Conservation (phyloP, 345 rosid genomes). For the Salix brachista region DNA sequence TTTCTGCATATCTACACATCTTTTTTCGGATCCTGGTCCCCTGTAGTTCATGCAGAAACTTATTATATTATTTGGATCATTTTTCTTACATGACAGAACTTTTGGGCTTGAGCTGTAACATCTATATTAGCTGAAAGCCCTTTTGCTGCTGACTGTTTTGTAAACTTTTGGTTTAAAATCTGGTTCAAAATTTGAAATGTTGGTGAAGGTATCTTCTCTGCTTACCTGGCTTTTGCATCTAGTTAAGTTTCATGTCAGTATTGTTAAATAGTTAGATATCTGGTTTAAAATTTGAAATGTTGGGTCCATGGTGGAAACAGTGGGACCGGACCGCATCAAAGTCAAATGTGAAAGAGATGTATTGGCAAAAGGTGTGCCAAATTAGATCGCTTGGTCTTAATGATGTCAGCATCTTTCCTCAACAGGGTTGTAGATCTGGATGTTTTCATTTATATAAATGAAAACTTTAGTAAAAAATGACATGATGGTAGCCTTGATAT, state of each 20-base stretch:
- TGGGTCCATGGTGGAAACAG: not conserved
- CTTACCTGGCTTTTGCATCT: too few relatives aligned
- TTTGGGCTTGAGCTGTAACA: not conserved
- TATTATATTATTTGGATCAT: slow-evolving; percentile 2
- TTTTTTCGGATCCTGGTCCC: slow-evolving; percentile 2
- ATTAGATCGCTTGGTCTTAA: not conserved
- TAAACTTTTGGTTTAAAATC: not conserved
- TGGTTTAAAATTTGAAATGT: slow-evolving; percentile 1
- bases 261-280: not conserved
- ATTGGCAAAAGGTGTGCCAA: slow-evolving; percentile 3
- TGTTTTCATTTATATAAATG: not conserved
- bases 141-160: slow-evolving; percentile 1
- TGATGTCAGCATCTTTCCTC: slow-evolving; percentile 17
- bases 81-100: not conserved
- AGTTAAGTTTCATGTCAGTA: not conserved
- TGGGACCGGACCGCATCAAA: slow-evolving; percentile 4
- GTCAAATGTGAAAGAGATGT: slow-evolving; percentile 10
- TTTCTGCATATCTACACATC: not conserved
- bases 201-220: too few relatives aligned
- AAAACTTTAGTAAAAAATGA: slow-evolving; percentile 6
- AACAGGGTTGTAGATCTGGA: slow-evolving; percentile 8
- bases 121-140: not conserved
- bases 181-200: too few relatives aligned
- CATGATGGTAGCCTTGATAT: slow-evolving; percentile 1
- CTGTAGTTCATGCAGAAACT: not conserved